These are phyloP conservation scores for Fusarium lateritium DNA, from an alignment of 2,329 filamentous ascomycete species.

Conservation along the genomic window DNA sequence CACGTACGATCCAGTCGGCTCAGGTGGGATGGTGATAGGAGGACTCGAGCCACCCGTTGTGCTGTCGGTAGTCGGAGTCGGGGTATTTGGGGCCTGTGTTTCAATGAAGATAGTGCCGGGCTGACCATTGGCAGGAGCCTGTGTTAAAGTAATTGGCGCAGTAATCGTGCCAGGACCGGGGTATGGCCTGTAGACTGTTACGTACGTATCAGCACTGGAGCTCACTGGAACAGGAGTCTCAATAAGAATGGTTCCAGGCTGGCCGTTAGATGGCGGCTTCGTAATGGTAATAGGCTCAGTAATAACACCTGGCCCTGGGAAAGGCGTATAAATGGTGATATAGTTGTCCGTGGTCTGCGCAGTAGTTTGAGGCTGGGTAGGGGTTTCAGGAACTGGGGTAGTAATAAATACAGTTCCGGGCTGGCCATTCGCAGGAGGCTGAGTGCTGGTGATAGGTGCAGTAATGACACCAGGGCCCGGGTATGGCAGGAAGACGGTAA, in stretches of 20 bases:
- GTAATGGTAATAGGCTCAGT: slow-evolving; percentile 34
- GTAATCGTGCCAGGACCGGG: slow-evolving; percentile 35
- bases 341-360: slow-evolving; percentile 25
- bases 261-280: slow-evolving; percentile 21
- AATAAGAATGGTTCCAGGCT: slow-evolving; percentile 36
- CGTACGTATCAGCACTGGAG: slow-evolving; percentile 28
- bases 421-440: neutral
- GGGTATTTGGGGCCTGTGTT: slow-evolving; percentile 20
- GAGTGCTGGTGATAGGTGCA: slow-evolving; percentile 2
- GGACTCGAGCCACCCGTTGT: neutral
- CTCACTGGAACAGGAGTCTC: slow-evolving; percentile 33
- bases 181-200: slow-evolving; percentile 39
- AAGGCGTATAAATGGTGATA: slow-evolving; percentile 38
- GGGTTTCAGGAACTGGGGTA: slow-evolving; percentile 17
- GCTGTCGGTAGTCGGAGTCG: neutral
- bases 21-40: slow-evolving; percentile 31
- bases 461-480: slow-evolving; percentile 15
- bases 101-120: slow-evolving; percentile 40
- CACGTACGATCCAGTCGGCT: slow-evolving; percentile 30
- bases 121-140: slow-evolving; percentile 33
- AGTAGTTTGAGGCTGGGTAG: neutral
- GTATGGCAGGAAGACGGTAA: slow-evolving; percentile 6
- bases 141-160: slow-evolving; percentile 36
- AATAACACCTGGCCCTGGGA: slow-evolving; percentile 31
- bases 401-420: slow-evolving; percentile 39